These are phyloP conservation scores for Cyberlindnera mississippiensis DNA, from an alignment of 805 yeast species.

Conservation along the genomic window DNA sequence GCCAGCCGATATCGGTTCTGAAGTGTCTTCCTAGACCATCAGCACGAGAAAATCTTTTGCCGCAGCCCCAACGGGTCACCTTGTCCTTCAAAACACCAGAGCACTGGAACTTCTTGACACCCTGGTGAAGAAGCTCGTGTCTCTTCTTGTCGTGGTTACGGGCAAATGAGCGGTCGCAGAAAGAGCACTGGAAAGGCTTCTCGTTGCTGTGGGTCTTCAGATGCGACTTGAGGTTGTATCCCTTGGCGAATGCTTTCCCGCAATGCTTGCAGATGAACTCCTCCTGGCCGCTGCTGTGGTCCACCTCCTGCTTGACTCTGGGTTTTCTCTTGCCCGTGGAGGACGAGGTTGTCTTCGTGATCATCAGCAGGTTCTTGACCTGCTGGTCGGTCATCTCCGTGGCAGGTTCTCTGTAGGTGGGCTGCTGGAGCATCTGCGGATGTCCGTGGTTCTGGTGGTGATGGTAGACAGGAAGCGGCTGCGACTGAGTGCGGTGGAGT, in stretches of 20 bases:
- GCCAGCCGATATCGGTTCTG: constrained; percentile 70
- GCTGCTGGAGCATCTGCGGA: not conserved
- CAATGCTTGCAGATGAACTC: constrained; percentile 57
- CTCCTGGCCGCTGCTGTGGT: constrained; percentile 1
- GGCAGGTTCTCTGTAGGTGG: not conserved
- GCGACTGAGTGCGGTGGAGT: not conserved
- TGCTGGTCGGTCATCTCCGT: constrained; percentile 9
- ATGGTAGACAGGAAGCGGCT: no score
- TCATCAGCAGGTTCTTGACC: constrained; percentile 9
- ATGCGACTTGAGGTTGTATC: constrained; percentile 78
- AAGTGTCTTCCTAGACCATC: constrained; percentile 78
- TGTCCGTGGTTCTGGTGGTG: not conserved
- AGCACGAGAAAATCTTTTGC: constrained; percentile 67
- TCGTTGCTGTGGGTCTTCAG: constrained; percentile 72
- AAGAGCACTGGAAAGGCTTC: constrained; percentile 62
- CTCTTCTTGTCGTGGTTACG: constrained; percentile 73
- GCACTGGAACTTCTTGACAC: constrained; percentile 66
- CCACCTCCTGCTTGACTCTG: constrained; percentile 1
- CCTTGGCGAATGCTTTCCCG: constrained; percentile 70
- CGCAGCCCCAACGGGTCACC: constrained; percentile 68
- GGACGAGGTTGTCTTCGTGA: constrained; percentile 8
- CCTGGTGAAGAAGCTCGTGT: constrained; percentile 72
- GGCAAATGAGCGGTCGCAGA: constrained; percentile 68
- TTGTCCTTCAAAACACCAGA: constrained; percentile 58
- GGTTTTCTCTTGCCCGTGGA: constrained; percentile 13